Evolutionary conservation across 768 basidiomycete genomes (phyloP), one percentile per base, ranked within the genome.

Genomic region (Ramaria sp.): DNA sequence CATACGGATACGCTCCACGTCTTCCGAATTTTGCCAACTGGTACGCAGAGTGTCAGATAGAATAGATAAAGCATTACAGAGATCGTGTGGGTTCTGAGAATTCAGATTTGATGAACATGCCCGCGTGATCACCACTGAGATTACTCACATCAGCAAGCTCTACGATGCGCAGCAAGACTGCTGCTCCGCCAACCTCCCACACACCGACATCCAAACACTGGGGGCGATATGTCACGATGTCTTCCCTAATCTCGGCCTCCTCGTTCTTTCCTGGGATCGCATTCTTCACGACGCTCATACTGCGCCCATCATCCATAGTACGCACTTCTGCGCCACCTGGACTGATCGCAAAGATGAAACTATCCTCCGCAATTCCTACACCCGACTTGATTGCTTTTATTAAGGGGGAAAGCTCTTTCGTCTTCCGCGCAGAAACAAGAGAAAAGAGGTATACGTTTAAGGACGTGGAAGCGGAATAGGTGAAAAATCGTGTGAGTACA

Each of bases 1-100:
- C 86, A 64, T 63, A 92, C 91, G 82, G 54, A 92, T 70, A 34
- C 85, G 76, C 65, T 95, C 93, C 85, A 94, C 91, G 62, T 96
- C 94, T 65, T 94, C 93, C 37, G 89, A 93, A 64, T 91, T 91
- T 63, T 89, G 81, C 94, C 94, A 97, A 63, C 82, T 88, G 62
- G 87, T 84, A 61, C 81, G 81, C 46, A 96, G 67, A 2, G 86
- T 81, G 62, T 94, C 91, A 9, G 81, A 78, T 20, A 95, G 68
- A 27, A 93, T 80, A 3, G 82, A 73, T 6, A 93, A 68, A 0
- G 89, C 78, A 15, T 84, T 73, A 0, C 86, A 87, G 2, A 95
- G 63, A 62, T 93, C 90, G 59, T 88, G 87, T 0, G 83, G 70
- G 0, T 82, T 89, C 85, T 91, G 13, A 41, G 20, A 20, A 62